Evolutionary conservation across 2,329 filamentous ascomycete genomes (phyloP).

Genomic region (Colletotrichum lindemuthianum): DNA sequence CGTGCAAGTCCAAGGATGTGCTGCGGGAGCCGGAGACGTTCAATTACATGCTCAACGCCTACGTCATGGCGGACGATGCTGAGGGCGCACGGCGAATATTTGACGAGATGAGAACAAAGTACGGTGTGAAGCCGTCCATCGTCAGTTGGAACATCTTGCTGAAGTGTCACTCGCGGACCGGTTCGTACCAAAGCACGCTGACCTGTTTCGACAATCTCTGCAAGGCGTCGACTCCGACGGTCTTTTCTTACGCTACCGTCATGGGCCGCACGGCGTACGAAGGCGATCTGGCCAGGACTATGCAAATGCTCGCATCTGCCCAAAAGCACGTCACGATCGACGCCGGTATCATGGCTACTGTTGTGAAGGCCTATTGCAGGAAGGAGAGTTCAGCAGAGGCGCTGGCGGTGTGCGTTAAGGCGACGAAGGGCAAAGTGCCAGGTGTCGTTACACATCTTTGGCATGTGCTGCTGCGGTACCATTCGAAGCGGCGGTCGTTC

Average conservation of each 20-base stretch:
- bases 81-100: constrained; percentile 69
- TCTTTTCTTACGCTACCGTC: constrained; percentile 74
- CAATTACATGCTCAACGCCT: constrained; percentile 73
- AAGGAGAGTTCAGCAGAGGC: constrained; percentile 50
- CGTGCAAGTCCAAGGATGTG: constrained; percentile 46
- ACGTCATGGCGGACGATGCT: constrained; percentile 75
- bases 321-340: constrained; percentile 61
- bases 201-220: constrained; percentile 70
- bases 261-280: constrained; percentile 70
- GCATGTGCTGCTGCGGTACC: constrained; percentile 79
- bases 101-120: constrained; percentile 65
- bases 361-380: constrained; percentile 74
- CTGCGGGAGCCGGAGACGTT: constrained; percentile 52
- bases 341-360: constrained; percentile 63
- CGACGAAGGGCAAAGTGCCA: constrained; percentile 61
- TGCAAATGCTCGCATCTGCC: constrained; percentile 72
- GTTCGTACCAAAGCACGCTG: constrained; percentile 74
- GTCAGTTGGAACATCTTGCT: constrained; percentile 82
- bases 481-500: constrained; percentile 70
- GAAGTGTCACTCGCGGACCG: constrained; percentile 72
- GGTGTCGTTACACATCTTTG: constrained; percentile 71
- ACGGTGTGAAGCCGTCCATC: constrained; percentile 65
- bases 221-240: constrained; percentile 63
- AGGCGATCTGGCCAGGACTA: constrained; percentile 77
- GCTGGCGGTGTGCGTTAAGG: constrained; percentile 55